Evolutionary conservation across 139 green algal genomes (phyloP).

Genomic region (Zygnema cylindricum): DNA sequence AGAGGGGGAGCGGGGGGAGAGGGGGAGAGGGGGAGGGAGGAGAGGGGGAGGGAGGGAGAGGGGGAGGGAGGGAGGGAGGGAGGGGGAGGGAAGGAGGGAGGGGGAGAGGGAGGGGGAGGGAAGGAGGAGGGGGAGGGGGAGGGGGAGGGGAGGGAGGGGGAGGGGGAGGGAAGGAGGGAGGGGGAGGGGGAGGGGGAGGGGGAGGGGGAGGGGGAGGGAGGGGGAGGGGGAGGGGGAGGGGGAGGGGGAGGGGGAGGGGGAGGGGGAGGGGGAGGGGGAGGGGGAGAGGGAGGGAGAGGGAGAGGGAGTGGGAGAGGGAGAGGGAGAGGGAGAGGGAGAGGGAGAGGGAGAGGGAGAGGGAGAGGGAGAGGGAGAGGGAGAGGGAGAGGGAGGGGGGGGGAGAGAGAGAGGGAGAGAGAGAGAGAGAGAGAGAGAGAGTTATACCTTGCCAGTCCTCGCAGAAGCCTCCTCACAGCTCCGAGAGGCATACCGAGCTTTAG

Average conservation of each 20-base stretch:
- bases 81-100: background rate
- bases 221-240: too few relatives aligned
- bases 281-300: background rate
- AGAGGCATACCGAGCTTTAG: constrained; percentile 8
- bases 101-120: background rate
- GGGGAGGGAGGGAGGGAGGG: too few relatives aligned
- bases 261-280: background rate
- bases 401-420: background rate
- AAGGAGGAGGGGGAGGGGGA: too few relatives aligned
- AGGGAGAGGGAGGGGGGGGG: background rate
- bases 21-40: too few relatives aligned
- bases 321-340: background rate
- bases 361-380: background rate
- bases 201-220: too few relatives aligned
- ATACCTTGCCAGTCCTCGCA: background rate
- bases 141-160: too few relatives aligned
- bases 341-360: background rate
- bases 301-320: background rate
- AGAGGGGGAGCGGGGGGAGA: too few relatives aligned
- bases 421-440: background rate
- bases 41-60: too few relatives aligned
- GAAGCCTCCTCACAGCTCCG: constrained; percentile 5
- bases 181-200: too few relatives aligned
- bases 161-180: too few relatives aligned
- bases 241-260: too few relatives aligned